These are phyloP conservation scores for Flaveria linearis DNA, from an alignment of 129 eudicot species.

Conservation along the genomic window DNA sequence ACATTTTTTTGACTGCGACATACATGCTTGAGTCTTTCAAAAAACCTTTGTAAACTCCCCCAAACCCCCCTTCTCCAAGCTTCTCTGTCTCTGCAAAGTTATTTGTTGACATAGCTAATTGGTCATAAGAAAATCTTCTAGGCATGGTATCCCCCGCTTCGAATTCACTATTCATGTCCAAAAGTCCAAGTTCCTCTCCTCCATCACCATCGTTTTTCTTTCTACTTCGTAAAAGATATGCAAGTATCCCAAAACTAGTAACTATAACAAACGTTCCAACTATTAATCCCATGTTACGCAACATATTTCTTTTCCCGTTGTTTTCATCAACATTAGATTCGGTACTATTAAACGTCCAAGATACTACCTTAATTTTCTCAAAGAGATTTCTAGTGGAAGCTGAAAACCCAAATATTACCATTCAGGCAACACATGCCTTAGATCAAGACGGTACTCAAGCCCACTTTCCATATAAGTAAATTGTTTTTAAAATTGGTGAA, in stretches of 20 bases:
- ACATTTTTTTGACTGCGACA: not conserved
- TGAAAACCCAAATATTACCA: conserved; percentile 47
- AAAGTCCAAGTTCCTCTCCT: not conserved
- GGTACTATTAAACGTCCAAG: conserved; percentile 22
- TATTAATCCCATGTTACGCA: conserved; percentile 14
- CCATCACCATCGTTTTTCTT: not conserved
- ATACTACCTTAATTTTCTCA: conserved; percentile 24
- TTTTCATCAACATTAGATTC: conserved; percentile 2
- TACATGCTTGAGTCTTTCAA: not conserved
- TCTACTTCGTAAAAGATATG: conserved; percentile 14
- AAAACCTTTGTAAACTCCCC: conserved; percentile 1
- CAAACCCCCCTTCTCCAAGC: conserved; percentile 1
- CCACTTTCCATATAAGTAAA: not conserved
- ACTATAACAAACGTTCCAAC: conserved; percentile 15
- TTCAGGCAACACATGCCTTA: conserved; percentile 33
- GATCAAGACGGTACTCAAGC: conserved; percentile 37
- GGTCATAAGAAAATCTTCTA: conserved; percentile 36
- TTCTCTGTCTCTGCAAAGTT: conserved; percentile 32
- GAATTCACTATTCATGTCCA: conserved; percentile 34
- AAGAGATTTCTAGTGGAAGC: conserved; percentile 21
- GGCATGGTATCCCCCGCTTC: conserved; percentile 40
- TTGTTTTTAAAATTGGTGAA: conserved; percentile 29
- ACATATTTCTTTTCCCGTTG: not conserved
- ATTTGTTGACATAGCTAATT: conserved; percentile 34
- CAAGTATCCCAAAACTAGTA: not conserved